A percentile compares a stretch with the other conserved stretches of the same genome.
phyloP scores from a whole-genome alignment of 305 asterid species.

The Fraxinus angustifolia region DNA sequence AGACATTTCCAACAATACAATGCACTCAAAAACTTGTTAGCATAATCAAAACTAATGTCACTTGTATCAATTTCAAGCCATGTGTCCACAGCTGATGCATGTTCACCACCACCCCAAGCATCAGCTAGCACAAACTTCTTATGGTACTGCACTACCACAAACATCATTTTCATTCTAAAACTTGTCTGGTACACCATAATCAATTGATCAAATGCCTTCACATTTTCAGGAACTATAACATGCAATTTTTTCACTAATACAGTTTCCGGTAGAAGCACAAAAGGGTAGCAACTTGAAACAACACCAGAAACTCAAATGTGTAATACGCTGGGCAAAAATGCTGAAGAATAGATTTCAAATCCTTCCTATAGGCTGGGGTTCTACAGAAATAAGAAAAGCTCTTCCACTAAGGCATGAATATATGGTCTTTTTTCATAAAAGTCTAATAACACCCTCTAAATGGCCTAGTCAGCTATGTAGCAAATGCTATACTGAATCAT shows the following conservation, averaged over 20 bases:
- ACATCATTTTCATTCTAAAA: neutral
- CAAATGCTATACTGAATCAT: neutral
- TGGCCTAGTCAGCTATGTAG: neutral
- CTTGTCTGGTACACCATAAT: neutral
- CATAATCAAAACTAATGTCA: neutral
- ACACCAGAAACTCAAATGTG: neutral
- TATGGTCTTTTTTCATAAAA: neutral
- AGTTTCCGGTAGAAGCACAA: neutral
- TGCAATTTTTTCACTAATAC: neutral
- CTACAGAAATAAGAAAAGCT: neutral
- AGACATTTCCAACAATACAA: neutral
- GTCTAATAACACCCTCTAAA: neutral
- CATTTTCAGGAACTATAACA: neutral
- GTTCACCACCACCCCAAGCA: neutral
- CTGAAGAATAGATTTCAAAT: neutral
- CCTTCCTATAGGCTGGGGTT: neutral
- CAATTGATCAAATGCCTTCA: neutral
- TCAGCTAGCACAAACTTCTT: neutral
- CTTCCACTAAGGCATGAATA: neutral
- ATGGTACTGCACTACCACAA: neutral
- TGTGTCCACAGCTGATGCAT: neutral
- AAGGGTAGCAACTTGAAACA: neutral
- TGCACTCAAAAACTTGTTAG: neutral
- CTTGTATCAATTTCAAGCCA: neutral
- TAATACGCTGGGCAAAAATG: neutral